Evolutionary conservation across 2,329 filamentous ascomycete genomes (phyloP), one percentile per base, ranked within the genome.

Genomic region (Mycosphaerelloides madeirae): DNA sequence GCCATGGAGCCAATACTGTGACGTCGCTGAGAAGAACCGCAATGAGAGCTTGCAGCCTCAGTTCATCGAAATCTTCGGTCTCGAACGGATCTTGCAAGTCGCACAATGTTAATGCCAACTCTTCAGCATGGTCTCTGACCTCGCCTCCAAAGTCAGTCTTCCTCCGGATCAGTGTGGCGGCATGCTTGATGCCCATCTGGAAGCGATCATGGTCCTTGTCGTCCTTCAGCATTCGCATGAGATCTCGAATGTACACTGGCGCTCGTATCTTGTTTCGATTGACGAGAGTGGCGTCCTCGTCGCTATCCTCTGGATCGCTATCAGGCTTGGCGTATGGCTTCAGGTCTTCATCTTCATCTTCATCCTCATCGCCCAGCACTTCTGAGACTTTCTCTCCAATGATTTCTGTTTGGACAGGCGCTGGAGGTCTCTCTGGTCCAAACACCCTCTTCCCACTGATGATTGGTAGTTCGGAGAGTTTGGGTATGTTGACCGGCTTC

Each of bases 101-200:
- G 14, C 89, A 78, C 1, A 98, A 71, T 3, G 87, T 72, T 0
- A 82, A 75, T 2, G 87, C 87, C 2, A 98, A 73, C 56, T 95
- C 88, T 55, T 89, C 81, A 0, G 83, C 79, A 61, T 97, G 88
- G 44, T 91, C 86, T 41, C 77, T 80, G 32, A 98, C 83, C 68
- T 98, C 93, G 3, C 83, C 86, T 25, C 93, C 93, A 58, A 94
- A 95, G 43, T 81, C 82, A 1, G 86, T 80, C 67, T 98, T 98
- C 12, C 91, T 82, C 5, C 91, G 82, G 52, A 98, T 95, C 4
- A 98, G 74, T 0, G 76, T 65, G 1, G 90, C 81, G 0, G 90
- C 90, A 1, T 85, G 87, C 15, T 78, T 74, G 14, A 98, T 71
- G 2, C 84, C 89, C 8, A 97, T 71, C 46, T 84, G 82, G 61